Evolutionary conservation across 139 green algal genomes (phyloP), one percentile per base, ranked within the genome.

Genomic region (Tetraselmis striata): DNA sequence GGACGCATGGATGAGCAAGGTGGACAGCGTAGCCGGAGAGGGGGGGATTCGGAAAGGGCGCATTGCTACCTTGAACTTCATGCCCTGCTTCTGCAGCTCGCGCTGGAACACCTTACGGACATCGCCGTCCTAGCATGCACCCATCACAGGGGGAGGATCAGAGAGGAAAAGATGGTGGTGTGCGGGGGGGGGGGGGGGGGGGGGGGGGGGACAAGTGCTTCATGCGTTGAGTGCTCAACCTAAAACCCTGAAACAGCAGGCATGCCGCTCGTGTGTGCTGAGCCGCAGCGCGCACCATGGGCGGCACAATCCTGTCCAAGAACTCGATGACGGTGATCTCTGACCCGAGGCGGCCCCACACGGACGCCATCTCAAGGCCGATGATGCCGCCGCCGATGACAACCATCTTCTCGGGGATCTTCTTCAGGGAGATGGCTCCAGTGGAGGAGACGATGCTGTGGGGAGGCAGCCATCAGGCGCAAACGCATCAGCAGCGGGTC

Each of bases 311-410:
- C 83, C 83, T 87, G 82, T 96, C 89, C 30, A 93, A 79, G 87
- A 95, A 99, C 90, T 99, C 97, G 29, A 99, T 91, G 28, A 99
- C 97, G 1, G 94, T 98, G 28, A 99, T 94, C 80, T 98, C 83
- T 0, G 95, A 59, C 0, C 97, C 97, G 31, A 99, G 90, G 58
- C 97, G 91, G 23, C 80, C 59, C 92, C 97, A 99, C 24, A 99
- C 97, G 58, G 87, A 95, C 1, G 95, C 97, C 93, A 99, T 96
- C 92, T 99, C 97, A 78, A 99, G 91, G 1, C 97, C 97, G 79
- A 99, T 99, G 88, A 97, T 93, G 30, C 97, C 97, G 0, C 94
- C 95, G 1, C 97, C 97, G 77, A 99, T 98, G 26, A 99, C 95
- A 26, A 98, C 91, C 92, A 99, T 89, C 29, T 85, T 93, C 84